A percentile compares a stretch with the other conserved stretches of the same genome.
Evolutionary conservation across 306 rosid genomes (phyloP).

Genomic region (Begonia peltatifolia): DNA sequence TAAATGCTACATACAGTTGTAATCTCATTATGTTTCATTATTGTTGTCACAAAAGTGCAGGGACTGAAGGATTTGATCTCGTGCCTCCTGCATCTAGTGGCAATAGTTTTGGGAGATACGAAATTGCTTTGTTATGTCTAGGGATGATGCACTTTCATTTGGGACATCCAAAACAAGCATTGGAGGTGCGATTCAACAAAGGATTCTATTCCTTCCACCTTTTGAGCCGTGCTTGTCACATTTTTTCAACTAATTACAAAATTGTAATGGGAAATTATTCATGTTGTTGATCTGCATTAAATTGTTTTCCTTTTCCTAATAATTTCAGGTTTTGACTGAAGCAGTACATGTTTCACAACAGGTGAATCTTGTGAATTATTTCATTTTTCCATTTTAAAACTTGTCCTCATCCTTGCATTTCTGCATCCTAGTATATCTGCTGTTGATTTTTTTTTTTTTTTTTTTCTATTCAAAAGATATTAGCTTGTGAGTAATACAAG

Average conservation of each 20-base stretch:
- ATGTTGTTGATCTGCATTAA: not conserved
- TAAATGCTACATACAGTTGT: not conserved
- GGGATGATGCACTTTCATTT: slow-evolving; percentile 97
- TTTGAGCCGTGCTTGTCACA: slow-evolving; percentile 1
- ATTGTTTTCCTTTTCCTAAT: slow-evolving; percentile 9
- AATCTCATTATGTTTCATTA: slow-evolving; percentile 10
- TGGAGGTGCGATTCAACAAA: slow-evolving; percentile 44
- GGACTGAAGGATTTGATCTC: slow-evolving; percentile 90
- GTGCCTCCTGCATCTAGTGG: slow-evolving; percentile 48
- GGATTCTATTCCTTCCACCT: slow-evolving; percentile 7
- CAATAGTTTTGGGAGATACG: slow-evolving; percentile 69
- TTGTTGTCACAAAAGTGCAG: slow-evolving; percentile 78
- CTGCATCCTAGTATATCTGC: too few species aligned
- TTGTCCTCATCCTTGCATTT: too few species aligned
- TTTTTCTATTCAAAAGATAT: too few species aligned
- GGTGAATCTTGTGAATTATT: slow-evolving; percentile 26
- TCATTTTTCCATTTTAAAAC: too few species aligned
- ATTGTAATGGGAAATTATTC: not conserved
- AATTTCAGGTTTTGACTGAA: slow-evolving; percentile 76
- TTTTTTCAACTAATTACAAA: slow-evolving; percentile 6
- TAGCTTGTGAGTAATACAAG: too few species aligned
- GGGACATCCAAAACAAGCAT: slow-evolving; percentile 91
- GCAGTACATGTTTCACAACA: slow-evolving; percentile 90
- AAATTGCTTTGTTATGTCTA: slow-evolving; percentile 68
- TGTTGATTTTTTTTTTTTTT: too few species aligned